Evolutionary conservation across 768 basidiomycete genomes (phyloP).

Genomic region (Tylopilus subfusipes): DNA sequence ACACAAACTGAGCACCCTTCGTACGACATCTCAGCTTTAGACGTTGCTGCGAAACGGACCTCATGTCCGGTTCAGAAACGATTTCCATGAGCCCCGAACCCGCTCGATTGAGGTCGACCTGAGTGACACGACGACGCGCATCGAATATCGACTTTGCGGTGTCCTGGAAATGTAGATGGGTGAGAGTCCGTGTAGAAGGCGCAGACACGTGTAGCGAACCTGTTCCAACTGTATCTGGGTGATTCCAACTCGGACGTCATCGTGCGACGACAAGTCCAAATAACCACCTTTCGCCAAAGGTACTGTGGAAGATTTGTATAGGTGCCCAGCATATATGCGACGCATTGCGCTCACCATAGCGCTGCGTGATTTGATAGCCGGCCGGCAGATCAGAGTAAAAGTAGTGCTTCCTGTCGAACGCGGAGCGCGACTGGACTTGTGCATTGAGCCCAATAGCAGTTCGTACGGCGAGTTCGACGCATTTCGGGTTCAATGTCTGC

Average conservation of each 20-base stretch:
- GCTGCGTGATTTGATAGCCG: conserved; percentile 97
- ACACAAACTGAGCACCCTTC: neutral
- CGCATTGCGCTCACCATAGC: conserved; percentile 58
- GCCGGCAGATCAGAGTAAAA: conserved; percentile 93
- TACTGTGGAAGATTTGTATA: conserved; percentile 40
- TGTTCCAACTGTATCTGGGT: conserved; percentile 96
- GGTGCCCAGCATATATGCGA: neutral
- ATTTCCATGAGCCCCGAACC: conserved; percentile 93
- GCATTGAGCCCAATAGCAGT: conserved; percentile 76
- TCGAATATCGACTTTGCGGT: conserved; percentile 81
- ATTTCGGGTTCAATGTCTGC: conserved; percentile 52
- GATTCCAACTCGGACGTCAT: conserved; percentile 60
- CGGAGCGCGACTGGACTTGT: conserved; percentile 61
- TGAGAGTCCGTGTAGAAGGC: neutral
- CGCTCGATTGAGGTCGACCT: conserved; percentile 87
- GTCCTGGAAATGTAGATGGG: conserved; percentile 50
- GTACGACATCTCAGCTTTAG: neutral
- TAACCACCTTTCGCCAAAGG: conserved; percentile 73
- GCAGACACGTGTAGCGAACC: conserved; percentile 41
- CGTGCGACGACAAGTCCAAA: conserved; percentile 42
- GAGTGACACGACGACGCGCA: conserved; percentile 46
- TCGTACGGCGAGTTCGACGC: conserved; percentile 75
- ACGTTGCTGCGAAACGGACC: conserved; percentile 34
- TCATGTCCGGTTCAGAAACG: conserved; percentile 89
- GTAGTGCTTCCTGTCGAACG: conserved; percentile 97